phyloP scores from a whole-genome alignment of 331 rosid genomes.

The Spiraea crenata region DNA sequence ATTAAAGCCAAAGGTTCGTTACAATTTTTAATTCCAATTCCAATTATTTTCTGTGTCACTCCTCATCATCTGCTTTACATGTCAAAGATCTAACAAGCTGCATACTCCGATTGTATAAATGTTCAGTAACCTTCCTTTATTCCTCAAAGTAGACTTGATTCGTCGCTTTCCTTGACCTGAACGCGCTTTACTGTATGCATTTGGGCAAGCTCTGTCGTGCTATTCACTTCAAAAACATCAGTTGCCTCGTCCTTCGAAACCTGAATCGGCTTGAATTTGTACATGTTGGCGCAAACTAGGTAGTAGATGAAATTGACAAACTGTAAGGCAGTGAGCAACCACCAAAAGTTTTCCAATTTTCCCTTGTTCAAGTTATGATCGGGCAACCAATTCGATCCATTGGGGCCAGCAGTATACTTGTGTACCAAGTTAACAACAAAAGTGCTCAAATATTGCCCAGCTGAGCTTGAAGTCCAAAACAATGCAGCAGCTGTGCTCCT shows the following conservation, averaged over 20 bases:
- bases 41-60: too few species aligned
- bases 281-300: conserved; percentile 53
- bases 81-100: too few species aligned
- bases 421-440: conserved; percentile 67
- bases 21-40: too few species aligned
- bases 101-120: too few species aligned
- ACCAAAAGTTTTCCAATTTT: conserved; percentile 73
- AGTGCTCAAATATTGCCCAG: conserved; percentile 70
- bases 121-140: too few species aligned
- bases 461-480: conserved; percentile 69
- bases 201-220: conserved; percentile 39
- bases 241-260: conserved; percentile 34
- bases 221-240: conserved; percentile 30
- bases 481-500: conserved; percentile 81
- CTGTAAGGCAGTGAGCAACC: conserved; percentile 72
- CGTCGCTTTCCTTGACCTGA: too few species aligned
- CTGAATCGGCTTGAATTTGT: conserved; percentile 70
- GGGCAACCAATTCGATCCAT: conserved; percentile 87
- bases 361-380: conserved; percentile 67
- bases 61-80: too few species aligned
- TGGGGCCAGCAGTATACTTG: conserved; percentile 48
- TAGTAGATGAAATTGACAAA: conserved; percentile 60
- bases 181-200: neutral
- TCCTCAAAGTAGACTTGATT: too few species aligned
- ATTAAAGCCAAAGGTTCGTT: too few species aligned